Evolutionary conservation across 208 protist species (phyloP).

Genomic region (Crithidia bombi): DNA sequence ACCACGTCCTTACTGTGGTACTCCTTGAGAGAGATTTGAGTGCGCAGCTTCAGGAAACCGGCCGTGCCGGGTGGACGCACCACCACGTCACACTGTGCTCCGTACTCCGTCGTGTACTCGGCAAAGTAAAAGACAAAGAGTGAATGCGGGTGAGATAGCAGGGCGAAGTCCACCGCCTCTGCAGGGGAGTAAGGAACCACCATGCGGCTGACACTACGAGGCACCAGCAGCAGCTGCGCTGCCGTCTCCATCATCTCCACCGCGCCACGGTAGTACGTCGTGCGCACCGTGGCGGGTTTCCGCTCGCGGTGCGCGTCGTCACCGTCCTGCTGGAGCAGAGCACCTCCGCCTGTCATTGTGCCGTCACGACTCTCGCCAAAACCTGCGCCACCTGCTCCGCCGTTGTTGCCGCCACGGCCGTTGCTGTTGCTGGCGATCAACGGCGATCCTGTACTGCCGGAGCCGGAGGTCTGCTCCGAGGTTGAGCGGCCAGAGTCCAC

Average conservation of each 20-base stretch:
- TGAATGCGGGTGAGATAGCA: constrained; percentile 65
- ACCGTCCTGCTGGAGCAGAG: background rate
- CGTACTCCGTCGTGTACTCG: constrained; percentile 77
- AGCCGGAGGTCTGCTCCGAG: constrained; percentile 12
- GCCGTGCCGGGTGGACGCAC: constrained; percentile 62
- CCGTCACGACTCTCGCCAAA: background rate
- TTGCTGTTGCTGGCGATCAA: constrained; percentile 3
- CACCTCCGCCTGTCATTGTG: constrained; percentile 1
- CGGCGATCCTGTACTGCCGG: constrained; percentile 16
- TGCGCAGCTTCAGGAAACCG: constrained; percentile 62
- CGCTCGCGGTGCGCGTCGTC: constrained; percentile 26
- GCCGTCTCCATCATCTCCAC: constrained; percentile 81
- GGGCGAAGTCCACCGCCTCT: constrained; percentile 78
- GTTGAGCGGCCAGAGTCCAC: background rate
- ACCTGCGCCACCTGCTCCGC: background rate
- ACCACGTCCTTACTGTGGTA: constrained; percentile 52
- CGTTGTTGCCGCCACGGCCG: background rate
- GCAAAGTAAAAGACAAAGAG: constrained; percentile 92
- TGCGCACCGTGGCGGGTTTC: constrained; percentile 49
- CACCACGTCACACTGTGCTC: constrained; percentile 68
- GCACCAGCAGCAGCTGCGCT: constrained; percentile 55
- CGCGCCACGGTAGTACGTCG: constrained; percentile 57
- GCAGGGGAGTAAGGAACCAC: constrained; percentile 73
- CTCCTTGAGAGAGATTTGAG: constrained; percentile 63
- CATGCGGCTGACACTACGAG: constrained; percentile 35